Percentiles rank a stretch among this genome's conserved stretches.
Evolutionary conservation across 768 basidiomycete species (phyloP).

Genomic region (Russula earlei): DNA sequence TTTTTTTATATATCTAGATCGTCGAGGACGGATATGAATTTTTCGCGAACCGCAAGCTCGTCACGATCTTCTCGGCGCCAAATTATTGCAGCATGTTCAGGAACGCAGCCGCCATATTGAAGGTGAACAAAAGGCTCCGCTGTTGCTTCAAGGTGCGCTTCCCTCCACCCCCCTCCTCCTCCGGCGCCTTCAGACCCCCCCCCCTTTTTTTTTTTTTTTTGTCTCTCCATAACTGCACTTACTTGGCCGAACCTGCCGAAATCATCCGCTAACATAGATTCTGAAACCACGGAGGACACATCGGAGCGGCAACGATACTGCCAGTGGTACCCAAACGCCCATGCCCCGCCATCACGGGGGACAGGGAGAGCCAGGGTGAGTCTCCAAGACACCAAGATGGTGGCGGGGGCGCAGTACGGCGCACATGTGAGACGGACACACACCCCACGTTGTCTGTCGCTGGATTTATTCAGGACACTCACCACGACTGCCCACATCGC

Average conservation of each 20-base stretch:
- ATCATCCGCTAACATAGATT: conserved; percentile 43
- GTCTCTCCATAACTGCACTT: too few relatives aligned
- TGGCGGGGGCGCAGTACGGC: too few relatives aligned
- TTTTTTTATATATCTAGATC: conserved; percentile 42
- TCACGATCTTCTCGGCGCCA: conserved; percentile 94
- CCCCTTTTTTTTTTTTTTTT: neutral
- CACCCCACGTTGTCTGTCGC: too few relatives aligned
- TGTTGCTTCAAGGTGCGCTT: conserved; percentile 88
- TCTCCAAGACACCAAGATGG: too few relatives aligned
- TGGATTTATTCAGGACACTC: too few relatives aligned
- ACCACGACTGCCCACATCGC: too few relatives aligned
- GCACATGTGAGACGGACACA: too few relatives aligned
- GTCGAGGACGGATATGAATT: conserved; percentile 99
- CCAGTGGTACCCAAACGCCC: conserved; percentile 39
- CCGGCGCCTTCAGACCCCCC: neutral
- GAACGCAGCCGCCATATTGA: conserved; percentile 99
- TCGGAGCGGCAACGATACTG: conserved; percentile 76
- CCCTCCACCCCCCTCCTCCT: neutral
- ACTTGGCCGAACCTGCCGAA: too few relatives aligned
- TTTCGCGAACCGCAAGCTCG: conserved; percentile 93
- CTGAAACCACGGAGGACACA: conserved; percentile 93
- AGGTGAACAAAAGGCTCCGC: conserved; percentile 90
- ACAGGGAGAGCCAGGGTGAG: conserved; percentile 48
- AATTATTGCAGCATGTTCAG: conserved; percentile 95
- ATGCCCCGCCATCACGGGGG: too few relatives aligned